Conservation (phyloP, 2,329 filamentous ascomycete genomes). For the Aspergillus sp. region DNA sequence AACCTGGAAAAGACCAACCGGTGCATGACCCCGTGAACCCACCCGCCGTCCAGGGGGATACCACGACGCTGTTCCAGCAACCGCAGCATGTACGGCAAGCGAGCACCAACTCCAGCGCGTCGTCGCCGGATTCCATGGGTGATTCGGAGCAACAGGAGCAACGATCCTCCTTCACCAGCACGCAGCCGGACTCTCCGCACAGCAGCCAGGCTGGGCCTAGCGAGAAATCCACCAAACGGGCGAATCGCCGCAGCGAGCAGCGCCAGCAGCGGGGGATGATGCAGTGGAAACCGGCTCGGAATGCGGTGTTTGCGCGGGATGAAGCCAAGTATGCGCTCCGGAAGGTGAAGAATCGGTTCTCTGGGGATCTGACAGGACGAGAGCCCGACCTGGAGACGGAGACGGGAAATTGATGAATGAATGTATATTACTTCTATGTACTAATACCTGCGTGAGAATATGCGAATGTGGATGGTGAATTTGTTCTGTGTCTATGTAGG, state of each 20-base stretch:
- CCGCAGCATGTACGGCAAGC: conserved; percentile 19
- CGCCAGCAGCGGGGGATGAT: conserved; percentile 86
- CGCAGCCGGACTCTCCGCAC: conserved; percentile 10
- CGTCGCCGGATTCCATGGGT: conserved; percentile 8
- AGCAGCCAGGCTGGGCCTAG: conserved; percentile 4
- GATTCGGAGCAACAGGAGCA: conserved; percentile 15
- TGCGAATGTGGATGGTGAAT: too few species aligned
- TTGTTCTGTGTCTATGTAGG: too few species aligned
- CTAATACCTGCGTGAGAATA: not conserved
- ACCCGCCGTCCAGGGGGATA: conserved; percentile 36
- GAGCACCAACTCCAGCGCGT: not conserved
- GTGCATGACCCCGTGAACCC: conserved; percentile 52
- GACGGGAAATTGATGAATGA: conserved; percentile 23
- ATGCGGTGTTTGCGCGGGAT: conserved; percentile 81
- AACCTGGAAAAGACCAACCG: conserved; percentile 54
- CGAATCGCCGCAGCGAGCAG: conserved; percentile 57
- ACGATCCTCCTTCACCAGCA: not conserved
- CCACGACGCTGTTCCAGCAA: conserved; percentile 9
- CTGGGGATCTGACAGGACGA: conserved; percentile 68
- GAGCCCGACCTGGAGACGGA: conserved; percentile 88
- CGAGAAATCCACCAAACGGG: conserved; percentile 27
- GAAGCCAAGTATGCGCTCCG: conserved; percentile 76
- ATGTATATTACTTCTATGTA: not conserved
- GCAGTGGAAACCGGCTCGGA: conserved; percentile 92
- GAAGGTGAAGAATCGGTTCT: conserved; percentile 72